Percentiles rank a stretch among this genome's conserved stretches.
phyloP scores from a whole-genome alignment of 495 filamentous ascomycete genomes.

The Wilcoxina mikolae region DNA sequence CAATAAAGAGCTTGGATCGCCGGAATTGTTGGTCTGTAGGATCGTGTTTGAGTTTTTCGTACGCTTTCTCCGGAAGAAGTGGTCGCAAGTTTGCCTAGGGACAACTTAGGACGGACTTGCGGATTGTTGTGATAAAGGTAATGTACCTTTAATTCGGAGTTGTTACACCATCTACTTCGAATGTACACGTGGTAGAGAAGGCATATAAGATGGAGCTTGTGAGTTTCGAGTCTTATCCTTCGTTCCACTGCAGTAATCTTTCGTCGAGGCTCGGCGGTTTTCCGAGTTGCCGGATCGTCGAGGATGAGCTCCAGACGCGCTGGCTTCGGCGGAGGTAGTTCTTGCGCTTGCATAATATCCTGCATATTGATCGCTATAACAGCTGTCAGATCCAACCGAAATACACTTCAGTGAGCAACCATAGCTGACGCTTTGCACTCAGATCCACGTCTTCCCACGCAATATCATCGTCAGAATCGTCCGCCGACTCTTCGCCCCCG shows the following conservation, averaged over 20 bases:
- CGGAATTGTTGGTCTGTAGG: slow-evolving; percentile 51
- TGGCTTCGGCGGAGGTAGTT: neutral
- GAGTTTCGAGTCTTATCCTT: slow-evolving; percentile 54
- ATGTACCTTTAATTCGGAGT: slow-evolving; percentile 45
- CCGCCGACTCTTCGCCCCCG: slow-evolving; percentile 1
- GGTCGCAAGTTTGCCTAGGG: slow-evolving; percentile 39
- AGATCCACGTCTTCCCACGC: slow-evolving; percentile 62
- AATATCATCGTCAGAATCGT: slow-evolving; percentile 43
- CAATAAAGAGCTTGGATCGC: slow-evolving; percentile 55
- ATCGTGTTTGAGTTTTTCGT: slow-evolving; percentile 49
- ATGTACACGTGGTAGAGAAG: slow-evolving; percentile 57
- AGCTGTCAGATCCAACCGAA: neutral
- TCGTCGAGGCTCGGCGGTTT: slow-evolving; percentile 34
- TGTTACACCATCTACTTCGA: slow-evolving; percentile 83
- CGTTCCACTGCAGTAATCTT: slow-evolving; percentile 55
- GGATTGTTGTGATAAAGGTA: neutral
- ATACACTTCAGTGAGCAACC: no score
- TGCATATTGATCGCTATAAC: slow-evolving; percentile 4
- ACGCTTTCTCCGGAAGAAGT: slow-evolving; percentile 45
- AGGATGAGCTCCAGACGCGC: slow-evolving; percentile 15
- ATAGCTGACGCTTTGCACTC: slow-evolving; percentile 20
- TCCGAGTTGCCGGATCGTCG: slow-evolving; percentile 24
- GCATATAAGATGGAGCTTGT: slow-evolving; percentile 77
- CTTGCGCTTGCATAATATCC: neutral
- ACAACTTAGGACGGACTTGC: slow-evolving; percentile 2